A percentile compares a stretch with the other conserved stretches of the same genome.
These are phyloP conservation scores for Selenicereus undatus DNA, from an alignment of 148 eudicot species.

Conservation along the genomic window DNA sequence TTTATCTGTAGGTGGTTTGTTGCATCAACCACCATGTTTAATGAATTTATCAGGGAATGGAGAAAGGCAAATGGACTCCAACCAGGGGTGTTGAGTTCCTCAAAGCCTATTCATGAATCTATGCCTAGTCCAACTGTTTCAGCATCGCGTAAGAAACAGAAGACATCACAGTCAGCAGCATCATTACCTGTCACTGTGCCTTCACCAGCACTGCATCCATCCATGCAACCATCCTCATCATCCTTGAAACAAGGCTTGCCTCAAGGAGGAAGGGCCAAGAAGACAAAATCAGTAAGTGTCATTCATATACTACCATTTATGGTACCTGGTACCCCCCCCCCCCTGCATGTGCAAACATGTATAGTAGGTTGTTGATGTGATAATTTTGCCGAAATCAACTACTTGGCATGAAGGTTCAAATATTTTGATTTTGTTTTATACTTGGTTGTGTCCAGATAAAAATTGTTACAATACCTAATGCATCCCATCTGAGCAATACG, in stretches of 20 bases:
- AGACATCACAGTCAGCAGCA: constrained; percentile 50
- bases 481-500: not conserved
- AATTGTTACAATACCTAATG: not conserved
- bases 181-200: constrained; percentile 67
- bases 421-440: not conserved
- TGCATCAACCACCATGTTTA: constrained; percentile 21
- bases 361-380: not conserved
- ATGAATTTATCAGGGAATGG: constrained; percentile 65
- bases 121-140: constrained; percentile 79
- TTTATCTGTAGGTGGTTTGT: constrained; percentile 7
- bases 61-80: constrained; percentile 70
- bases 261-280: constrained; percentile 50
- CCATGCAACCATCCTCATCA: constrained; percentile 48
- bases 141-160: constrained; percentile 78
- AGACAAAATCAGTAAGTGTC: constrained; percentile 48
- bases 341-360: not conserved
- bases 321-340: not conserved
- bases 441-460: not conserved
- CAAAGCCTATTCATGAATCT: constrained; percentile 62
- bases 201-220: constrained; percentile 25
- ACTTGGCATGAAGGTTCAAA: not conserved
- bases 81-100: constrained; percentile 47
- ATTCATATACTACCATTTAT: not conserved
- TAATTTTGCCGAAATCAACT: not conserved
- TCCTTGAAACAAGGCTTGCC: constrained; percentile 48